Evolutionary conservation across 2,329 filamentous ascomycete genomes (phyloP).

Genomic region (Penicillium brevicompactum): DNA sequence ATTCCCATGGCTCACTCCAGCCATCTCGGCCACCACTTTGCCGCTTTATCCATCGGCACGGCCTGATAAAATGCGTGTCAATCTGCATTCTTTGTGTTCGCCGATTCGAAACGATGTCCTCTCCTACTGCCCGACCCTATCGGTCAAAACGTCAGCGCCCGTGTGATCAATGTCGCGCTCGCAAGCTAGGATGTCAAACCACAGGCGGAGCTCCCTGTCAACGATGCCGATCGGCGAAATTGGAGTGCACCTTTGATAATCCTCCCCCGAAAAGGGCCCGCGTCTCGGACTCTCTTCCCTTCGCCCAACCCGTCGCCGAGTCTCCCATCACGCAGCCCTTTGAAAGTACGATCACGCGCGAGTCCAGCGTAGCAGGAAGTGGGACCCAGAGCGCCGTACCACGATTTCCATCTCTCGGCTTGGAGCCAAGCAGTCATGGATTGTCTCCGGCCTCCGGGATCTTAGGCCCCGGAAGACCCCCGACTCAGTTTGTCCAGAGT

Average conservation of each 20-base stretch:
- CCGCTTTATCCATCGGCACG: background rate
- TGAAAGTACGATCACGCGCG: constrained; percentile 1
- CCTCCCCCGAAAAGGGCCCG: constrained; percentile 27
- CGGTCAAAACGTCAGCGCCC: constrained; percentile 38
- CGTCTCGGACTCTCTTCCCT: constrained; percentile 10
- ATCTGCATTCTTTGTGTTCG: constrained; percentile 2
- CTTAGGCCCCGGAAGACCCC: constrained; percentile 16
- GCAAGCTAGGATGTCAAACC: constrained; percentile 35
- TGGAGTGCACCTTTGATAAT: constrained; percentile 28
- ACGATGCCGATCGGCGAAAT: constrained; percentile 26
- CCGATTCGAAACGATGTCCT: constrained; percentile 18
- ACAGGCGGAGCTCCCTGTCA: constrained; percentile 26
- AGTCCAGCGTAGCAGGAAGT: constrained; percentile 8
- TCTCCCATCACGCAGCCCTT: constrained; percentile 3
- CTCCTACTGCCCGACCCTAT: constrained; percentile 29
- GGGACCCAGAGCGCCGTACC: constrained; percentile 7
- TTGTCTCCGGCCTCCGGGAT: constrained; percentile 23
- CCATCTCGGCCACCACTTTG: background rate
- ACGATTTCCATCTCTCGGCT: constrained; percentile 13
- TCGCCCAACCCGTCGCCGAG: constrained; percentile 9
- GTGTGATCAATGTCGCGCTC: constrained; percentile 35
- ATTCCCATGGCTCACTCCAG: background rate
- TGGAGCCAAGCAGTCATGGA: constrained; percentile 11
- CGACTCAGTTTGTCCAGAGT: constrained; percentile 29
- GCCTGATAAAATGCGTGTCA: constrained; percentile 5